phyloP scores from a whole-genome alignment of 371 early-diverging fungal species.

The Apophysomyces ossiformis region DNA sequence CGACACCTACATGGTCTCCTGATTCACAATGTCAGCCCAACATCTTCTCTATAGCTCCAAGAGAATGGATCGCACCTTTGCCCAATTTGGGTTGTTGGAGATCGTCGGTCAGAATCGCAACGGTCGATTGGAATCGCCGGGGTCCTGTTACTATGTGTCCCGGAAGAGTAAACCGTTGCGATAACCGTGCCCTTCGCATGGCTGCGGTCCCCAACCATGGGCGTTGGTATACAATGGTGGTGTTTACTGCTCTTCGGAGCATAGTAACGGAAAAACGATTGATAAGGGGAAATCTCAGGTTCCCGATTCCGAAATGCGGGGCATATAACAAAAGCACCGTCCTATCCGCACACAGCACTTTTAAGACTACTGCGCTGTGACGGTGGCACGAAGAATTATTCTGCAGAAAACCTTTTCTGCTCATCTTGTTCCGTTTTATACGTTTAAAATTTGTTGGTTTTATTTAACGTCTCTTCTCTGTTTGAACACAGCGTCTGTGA shows the following conservation, averaged over 20 bases:
- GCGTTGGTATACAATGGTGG: background rate
- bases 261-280: background rate
- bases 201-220: background rate
- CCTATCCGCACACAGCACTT: background rate
- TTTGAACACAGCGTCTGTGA: too few species aligned
- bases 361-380: background rate
- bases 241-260: background rate
- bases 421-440: background rate
- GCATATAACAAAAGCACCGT: background rate
- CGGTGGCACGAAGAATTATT: background rate
- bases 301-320: background rate
- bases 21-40: background rate
- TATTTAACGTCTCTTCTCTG: too few species aligned
- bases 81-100: background rate
- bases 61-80: background rate
- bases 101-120: background rate
- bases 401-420: background rate
- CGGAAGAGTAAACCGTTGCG: background rate
- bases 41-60: background rate
- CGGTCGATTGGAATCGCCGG: constrained; percentile 6
- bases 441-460: too few species aligned
- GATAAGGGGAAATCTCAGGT: background rate
- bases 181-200: background rate
- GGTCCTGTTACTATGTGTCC: background rate
- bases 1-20: constrained; percentile 3